Percentiles rank a stretch among this genome's conserved stretches.
Evolutionary conservation across 176 grass and related monocot species (phyloP).

Genomic region (Urochloa ruziziensis): DNA sequence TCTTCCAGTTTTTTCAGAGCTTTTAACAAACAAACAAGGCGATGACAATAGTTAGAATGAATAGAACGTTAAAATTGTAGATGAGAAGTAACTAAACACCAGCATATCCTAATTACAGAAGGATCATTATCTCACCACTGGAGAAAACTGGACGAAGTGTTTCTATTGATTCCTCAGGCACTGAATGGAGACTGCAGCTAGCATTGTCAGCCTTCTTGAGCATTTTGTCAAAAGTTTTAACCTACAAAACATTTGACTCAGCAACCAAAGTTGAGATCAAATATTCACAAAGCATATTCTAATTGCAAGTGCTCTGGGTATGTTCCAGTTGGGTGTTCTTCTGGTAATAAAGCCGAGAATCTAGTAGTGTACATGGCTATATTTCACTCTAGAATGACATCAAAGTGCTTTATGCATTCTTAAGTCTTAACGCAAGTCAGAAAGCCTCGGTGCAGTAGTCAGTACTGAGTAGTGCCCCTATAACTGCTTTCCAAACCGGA

Average conservation of each 20-base stretch:
- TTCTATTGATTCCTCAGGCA: constrained; percentile 65
- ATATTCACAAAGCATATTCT: not conserved
- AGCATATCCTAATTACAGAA: constrained; percentile 3
- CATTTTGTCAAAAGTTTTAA: constrained; percentile 79
- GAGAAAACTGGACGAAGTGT: constrained; percentile 61
- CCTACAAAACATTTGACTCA: constrained; percentile 43
- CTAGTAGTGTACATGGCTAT: not conserved
- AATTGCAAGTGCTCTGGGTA: not conserved
- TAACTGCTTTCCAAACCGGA: not conserved
- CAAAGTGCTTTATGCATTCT: not conserved
- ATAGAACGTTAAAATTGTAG: not conserved
- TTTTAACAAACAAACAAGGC: constrained; percentile 35
- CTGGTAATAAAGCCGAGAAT: constrained; percentile 18
- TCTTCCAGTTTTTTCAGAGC: constrained; percentile 83
- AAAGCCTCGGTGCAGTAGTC: not conserved
- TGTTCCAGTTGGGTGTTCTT: not conserved
- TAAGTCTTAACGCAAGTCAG: not conserved
- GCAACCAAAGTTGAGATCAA: constrained; percentile 10
- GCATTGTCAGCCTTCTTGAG: constrained; percentile 74
- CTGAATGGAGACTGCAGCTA: constrained; percentile 48
- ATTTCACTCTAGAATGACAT: constrained; percentile 4
- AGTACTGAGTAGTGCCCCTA: not conserved
- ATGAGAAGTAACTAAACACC: not conserved
- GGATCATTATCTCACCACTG: constrained; percentile 32
- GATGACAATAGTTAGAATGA: constrained; percentile 13